phyloP scores from a whole-genome alignment of 345 rosid genomes.

The Heritiera littoralis region DNA sequence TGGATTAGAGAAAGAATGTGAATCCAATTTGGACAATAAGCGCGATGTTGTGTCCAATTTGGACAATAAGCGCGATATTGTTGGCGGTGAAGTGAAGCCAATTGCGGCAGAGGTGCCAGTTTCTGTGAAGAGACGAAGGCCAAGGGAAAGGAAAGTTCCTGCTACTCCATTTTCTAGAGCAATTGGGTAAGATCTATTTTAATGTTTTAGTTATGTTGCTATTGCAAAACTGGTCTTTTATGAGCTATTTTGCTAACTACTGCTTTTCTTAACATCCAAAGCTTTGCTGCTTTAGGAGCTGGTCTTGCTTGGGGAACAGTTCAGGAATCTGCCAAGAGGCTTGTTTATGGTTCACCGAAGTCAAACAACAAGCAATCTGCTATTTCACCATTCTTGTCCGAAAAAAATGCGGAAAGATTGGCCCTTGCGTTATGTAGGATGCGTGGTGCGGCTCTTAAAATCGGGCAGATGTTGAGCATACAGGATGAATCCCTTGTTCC shows the following conservation, averaged over 20 bases:
- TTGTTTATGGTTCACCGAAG: conserved; percentile 63
- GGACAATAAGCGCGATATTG: conserved; percentile 27
- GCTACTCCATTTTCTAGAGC: conserved; percentile 89
- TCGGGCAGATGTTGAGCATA: conserved; percentile 97
- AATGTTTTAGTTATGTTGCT: not conserved
- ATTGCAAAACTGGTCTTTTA: not conserved
- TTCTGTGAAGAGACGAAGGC: conserved; percentile 61
- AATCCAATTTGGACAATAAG: conserved; percentile 28
- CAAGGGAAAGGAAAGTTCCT: conserved; percentile 89
- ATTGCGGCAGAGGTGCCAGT: conserved; percentile 24
- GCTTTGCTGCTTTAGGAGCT: conserved; percentile 99
- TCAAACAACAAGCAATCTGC: conserved; percentile 62
- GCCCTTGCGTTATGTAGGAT: conserved; percentile 88
- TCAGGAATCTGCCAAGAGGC: conserved; percentile 87
- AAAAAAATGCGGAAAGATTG: conserved; percentile 90
- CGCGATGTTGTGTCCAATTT: conserved; percentile 23
- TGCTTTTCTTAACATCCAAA: conserved; percentile 39
- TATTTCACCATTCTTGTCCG: conserved; percentile 69
- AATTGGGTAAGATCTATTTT: conserved; percentile 55
- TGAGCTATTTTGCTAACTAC: conserved; percentile 8
- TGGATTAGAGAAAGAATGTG: conserved; percentile 26
- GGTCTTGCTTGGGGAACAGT: conserved; percentile 96
- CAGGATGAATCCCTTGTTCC: conserved; percentile 98
- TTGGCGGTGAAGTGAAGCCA: conserved; percentile 20
- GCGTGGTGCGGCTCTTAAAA: conserved; percentile 98